A percentile compares a stretch with the other conserved stretches of the same genome.
Evolutionary conservation across 768 basidiomycete genomes (phyloP).

Genomic region (Tricholoma terreum): DNA sequence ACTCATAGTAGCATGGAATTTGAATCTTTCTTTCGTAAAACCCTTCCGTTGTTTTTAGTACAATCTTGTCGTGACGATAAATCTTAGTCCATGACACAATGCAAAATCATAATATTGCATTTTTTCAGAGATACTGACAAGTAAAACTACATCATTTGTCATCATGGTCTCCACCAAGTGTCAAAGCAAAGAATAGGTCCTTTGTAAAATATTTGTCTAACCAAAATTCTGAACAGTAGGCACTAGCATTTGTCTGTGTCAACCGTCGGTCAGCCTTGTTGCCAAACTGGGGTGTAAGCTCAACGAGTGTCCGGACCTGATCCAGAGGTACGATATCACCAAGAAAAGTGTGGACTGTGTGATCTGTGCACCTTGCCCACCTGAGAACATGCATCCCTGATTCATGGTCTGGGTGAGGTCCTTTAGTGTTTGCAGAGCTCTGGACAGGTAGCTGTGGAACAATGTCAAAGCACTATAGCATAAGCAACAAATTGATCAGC

Average conservation of each 20-base stretch:
- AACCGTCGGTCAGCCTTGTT: background rate
- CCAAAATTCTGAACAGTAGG: slow-evolving; percentile 7
- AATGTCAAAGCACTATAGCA: too few species aligned
- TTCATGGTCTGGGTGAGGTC: background rate
- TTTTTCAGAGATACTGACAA: background rate
- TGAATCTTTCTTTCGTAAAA: too few species aligned
- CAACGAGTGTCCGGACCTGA: background rate
- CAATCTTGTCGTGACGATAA: background rate
- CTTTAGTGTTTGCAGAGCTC: background rate
- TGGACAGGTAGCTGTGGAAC: background rate
- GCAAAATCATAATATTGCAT: background rate
- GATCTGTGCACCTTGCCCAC: background rate
- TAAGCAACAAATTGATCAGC: too few species aligned
- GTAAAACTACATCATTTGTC: background rate
- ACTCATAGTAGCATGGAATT: background rate
- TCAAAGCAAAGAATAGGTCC: slow-evolving; percentile 21
- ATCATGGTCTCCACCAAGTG: background rate
- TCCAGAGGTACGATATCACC: too few species aligned
- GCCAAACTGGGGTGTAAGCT: background rate
- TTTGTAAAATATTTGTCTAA: slow-evolving; percentile 34
- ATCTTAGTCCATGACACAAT: background rate
- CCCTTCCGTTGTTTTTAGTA: too few species aligned
- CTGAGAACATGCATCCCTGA: too few species aligned
- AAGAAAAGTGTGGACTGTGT: background rate
- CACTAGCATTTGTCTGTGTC: background rate